Conservation (phyloP, 208 protist species). For the Acanthamoeba lenticulata region DNA sequence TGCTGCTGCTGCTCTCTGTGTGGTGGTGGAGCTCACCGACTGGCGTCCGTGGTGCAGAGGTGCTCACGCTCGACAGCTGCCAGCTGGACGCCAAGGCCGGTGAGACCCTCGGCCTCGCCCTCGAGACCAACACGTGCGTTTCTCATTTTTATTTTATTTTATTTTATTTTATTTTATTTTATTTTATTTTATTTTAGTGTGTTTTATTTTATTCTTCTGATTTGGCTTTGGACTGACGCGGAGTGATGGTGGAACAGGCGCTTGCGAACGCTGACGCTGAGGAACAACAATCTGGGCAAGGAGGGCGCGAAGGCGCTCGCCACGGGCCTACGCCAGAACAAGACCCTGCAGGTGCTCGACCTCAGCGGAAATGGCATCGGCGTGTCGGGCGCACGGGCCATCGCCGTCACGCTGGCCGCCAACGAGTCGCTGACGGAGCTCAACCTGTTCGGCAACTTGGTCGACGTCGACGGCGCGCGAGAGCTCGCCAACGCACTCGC, state of each 20-base stretch:
- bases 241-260: no score
- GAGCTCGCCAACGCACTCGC: slow-evolving; percentile 45
- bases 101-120: slow-evolving; percentile 41
- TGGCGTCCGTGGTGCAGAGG: no score
- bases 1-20: no score
- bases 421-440: slow-evolving; percentile 42
- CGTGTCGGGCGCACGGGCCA: slow-evolving; percentile 54
- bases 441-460: slow-evolving; percentile 70
- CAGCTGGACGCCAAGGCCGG: slow-evolving; percentile 10
- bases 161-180: no score
- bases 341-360: slow-evolving; percentile 35
- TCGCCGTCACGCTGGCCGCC: slow-evolving; percentile 16
- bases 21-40: no score
- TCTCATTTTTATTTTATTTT: no score
- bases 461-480: slow-evolving; percentile 61
- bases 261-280: slow-evolving; percentile 1
- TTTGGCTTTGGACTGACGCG: no score
- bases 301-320: slow-evolving; percentile 60
- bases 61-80: slow-evolving; percentile 33
- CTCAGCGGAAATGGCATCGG: slow-evolving; percentile 65
- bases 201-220: not conserved
- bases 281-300: slow-evolving; percentile 58
- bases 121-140: slow-evolving; percentile 58
- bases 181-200: no score
- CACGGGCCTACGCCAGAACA: slow-evolving; percentile 33